A percentile compares a stretch with the other conserved stretches of the same genome.
Conservation (phyloP, 257 asterid species). For the Solanum microdontum region DNA sequence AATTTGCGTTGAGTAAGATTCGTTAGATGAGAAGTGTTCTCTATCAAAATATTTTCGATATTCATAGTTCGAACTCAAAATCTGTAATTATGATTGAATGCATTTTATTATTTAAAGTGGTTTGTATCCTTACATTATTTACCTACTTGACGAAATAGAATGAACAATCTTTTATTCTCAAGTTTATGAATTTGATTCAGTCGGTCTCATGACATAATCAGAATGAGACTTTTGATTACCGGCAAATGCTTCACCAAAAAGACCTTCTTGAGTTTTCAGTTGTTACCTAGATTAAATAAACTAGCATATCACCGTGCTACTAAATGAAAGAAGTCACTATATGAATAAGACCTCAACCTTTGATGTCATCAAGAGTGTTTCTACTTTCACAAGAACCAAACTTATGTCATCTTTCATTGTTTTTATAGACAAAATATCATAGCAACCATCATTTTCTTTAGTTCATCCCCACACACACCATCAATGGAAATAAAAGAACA, state of each 20-base stretch:
- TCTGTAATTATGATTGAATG: neutral
- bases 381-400: neutral
- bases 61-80: too few relatives aligned
- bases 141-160: neutral
- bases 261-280: neutral
- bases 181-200: neutral
- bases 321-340: neutral
- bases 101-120: too few relatives aligned
- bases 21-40: too few relatives aligned
- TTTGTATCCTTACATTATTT: too few relatives aligned
- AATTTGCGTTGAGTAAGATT: neutral
- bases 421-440: constrained; percentile 14
- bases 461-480: constrained; percentile 36
- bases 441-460: constrained; percentile 36
- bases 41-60: too few relatives aligned
- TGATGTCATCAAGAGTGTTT: neutral
- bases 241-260: neutral
- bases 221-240: neutral
- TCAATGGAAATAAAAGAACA: neutral
- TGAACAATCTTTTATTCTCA: too few relatives aligned
- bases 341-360: too few relatives aligned
- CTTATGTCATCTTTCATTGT: constrained; percentile 27
- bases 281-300: neutral
- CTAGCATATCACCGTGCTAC: neutral
- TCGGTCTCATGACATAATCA: neutral